Base-by-base conservation (phyloP, 1,284 basidiomycete genomes). In the Ceratobasidium sp. region DNA sequence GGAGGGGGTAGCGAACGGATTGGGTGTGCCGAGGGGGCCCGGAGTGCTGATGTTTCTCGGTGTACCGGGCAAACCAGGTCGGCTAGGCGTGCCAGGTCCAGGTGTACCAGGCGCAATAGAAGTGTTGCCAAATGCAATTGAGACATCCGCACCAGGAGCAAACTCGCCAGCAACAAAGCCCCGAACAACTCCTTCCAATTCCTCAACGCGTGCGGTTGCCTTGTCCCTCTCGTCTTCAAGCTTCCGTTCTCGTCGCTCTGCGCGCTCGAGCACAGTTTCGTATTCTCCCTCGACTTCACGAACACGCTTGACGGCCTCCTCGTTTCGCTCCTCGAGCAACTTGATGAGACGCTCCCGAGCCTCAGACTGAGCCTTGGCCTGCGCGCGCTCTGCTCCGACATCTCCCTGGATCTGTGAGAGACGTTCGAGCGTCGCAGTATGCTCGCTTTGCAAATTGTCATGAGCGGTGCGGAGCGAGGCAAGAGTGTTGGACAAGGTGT, bases 291-390 rank as follows among this genome's bases (percentile, higher is more conserved):
- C 93, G 73, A 96, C 88, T 57, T 84, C 84, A 43, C 92, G 88
- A 2, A 95, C 89, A 60, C 94, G 87, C 46, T 86, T 85, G 80
- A 91, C 91, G 16, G 91, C 86, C 75, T 94, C 89, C 52, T 87
- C 86, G 79, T 95, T 93, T 34, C 94, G 86, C 74, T 90, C 89
- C 78, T 96, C 92, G 85, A 96, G 89, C 83, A 95, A 87, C 18
- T 84, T 82, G 21, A 93, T 88, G 18, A 96, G 82, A 46, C 92
- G 84, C 72, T 87, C 86, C 76, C 94, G 83, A 16, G 88, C 87
- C 34, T 85, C 87, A 0, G 89, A 88, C 79, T 96, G 93, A 72
- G 85, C 87, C 0, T 89, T 85, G 79, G 92, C 94, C 1, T 88
- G 88, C 0, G 88, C 88, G 76, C 94, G 92, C 76, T 92, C 89